phyloP scores from a whole-genome alignment of 1,139 yeast genomes.

The Scheffersomyces insectosa region DNA sequence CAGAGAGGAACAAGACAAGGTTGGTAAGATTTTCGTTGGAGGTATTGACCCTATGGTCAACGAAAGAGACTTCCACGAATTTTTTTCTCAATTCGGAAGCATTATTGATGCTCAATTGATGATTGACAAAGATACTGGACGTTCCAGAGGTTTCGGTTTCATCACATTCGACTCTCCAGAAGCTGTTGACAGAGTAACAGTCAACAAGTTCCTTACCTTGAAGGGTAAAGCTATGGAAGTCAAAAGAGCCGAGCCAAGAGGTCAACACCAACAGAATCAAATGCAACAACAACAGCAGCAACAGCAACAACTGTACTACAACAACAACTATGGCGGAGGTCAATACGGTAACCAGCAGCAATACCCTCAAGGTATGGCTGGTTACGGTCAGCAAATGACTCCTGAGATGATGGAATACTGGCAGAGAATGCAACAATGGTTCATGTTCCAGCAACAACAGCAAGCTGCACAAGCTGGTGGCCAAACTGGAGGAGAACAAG shows the following conservation, averaged over 20 bases:
- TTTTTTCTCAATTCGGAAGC: conserved; percentile 87
- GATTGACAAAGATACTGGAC: conserved; percentile 97
- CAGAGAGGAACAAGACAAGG: conserved; percentile 95
- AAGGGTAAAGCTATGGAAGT: conserved; percentile 95
- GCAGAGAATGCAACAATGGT: conserved; percentile 80
- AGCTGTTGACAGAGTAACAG: conserved; percentile 91
- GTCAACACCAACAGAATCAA: conserved; percentile 46
- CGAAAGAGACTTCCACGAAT: conserved; percentile 85
- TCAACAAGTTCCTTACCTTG: conserved; percentile 75
- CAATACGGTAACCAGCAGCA: conserved; percentile 39
- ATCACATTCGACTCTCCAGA: conserved; percentile 95
- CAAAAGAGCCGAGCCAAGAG: conserved; percentile 96
- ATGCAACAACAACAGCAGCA: conserved; percentile 41
- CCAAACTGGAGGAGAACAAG: conserved; percentile 35
- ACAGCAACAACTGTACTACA: conserved; percentile 25
- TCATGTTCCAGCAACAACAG: conserved; percentile 59
- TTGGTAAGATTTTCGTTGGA: conserved; percentile 97
- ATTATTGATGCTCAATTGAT: conserved; percentile 96
- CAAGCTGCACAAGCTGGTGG: conserved; percentile 13
- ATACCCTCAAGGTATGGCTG: conserved; percentile 23
- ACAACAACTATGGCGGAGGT: conserved; percentile 23
- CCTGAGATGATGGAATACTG: conserved; percentile 91
- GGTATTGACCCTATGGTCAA: conserved; percentile 96
- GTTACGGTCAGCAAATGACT: conserved; percentile 46
- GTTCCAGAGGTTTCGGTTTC: conserved; percentile 97